These are phyloP conservation scores for Spizellomyces punctatus DNA, from an alignment of 192 early-diverging fungal species.

Conservation along the genomic window DNA sequence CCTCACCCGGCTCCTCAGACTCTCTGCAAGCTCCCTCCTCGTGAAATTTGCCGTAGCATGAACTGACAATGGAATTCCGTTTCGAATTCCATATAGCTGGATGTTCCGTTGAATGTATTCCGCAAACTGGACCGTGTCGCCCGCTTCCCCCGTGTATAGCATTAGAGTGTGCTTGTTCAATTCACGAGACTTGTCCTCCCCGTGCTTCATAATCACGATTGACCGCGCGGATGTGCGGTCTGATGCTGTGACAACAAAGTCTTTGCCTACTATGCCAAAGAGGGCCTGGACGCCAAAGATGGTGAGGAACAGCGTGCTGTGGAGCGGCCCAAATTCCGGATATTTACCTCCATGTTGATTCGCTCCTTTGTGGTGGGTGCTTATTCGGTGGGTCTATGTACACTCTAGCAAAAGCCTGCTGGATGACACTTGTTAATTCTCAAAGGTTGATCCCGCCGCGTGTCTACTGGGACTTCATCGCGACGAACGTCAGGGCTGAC, in stretches of 20 bases:
- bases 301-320: no score
- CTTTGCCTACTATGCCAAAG: constrained; percentile 90
- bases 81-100: constrained; percentile 85
- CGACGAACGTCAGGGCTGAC: no score
- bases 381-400: no score
- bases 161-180: constrained; percentile 82
- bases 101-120: constrained; percentile 96
- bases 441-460: no score
- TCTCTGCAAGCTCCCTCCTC: constrained; percentile 82
- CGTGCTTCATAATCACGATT: constrained; percentile 90
- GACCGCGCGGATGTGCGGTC: constrained; percentile 76
- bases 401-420: no score
- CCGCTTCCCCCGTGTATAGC: constrained; percentile 86
- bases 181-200: constrained; percentile 87
- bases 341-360: no score
- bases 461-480: no score
- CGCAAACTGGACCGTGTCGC: constrained; percentile 91
- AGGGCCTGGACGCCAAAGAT: constrained; percentile 46
- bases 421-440: no score
- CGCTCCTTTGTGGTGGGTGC: no score
- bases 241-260: constrained; percentile 86
- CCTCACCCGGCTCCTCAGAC: constrained; percentile 71
- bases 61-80: constrained; percentile 80
- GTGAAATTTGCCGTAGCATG: constrained; percentile 81
- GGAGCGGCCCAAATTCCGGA: no score